Conservation (phyloP, 2,329 filamentous ascomycete species). For the Raffaelea ambrosiae region DNA sequence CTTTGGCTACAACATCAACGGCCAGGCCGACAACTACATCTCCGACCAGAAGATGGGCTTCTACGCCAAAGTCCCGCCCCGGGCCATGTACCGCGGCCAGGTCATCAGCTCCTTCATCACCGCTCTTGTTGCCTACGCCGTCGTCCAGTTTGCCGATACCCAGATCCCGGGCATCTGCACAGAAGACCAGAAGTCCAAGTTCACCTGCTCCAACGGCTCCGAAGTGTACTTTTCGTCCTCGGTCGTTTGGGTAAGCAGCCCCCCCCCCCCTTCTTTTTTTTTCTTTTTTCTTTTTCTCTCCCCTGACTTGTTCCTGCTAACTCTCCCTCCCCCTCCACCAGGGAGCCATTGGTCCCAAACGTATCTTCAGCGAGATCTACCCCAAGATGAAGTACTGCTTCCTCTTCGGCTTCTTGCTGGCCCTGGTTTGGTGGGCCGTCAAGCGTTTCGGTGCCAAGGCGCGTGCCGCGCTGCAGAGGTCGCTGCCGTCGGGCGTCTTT, state of each 20-base stretch:
- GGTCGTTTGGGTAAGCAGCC: conserved; percentile 5
- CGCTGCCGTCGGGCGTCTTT: background rate
- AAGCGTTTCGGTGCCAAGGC: conserved; percentile 1
- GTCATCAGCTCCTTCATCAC: conserved; percentile 7
- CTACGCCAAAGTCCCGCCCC: conserved; percentile 9
- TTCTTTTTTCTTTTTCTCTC: background rate
- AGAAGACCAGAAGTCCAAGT: conserved; percentile 1
- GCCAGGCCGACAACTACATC: conserved; percentile 8
- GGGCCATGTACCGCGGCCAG: conserved; percentile 10
- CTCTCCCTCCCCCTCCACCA: background rate
- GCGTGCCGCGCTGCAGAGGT: background rate
- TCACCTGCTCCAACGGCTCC: conserved; percentile 3
- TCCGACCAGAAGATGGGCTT: conserved; percentile 10
- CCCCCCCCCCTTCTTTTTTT: background rate
- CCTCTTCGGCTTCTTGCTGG: conserved; percentile 9
- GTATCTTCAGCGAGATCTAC: conserved; percentile 9
- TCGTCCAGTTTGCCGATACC: conserved; percentile 6
- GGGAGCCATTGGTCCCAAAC: conserved; percentile 8
- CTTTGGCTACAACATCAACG: conserved; percentile 6
- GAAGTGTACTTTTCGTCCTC: conserved; percentile 3
- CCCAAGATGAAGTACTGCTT: conserved; percentile 10
- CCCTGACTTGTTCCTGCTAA: background rate
- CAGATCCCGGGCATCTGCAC: conserved; percentile 6
- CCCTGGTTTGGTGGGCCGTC: conserved; percentile 4
- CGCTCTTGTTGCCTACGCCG: conserved; percentile 6